phyloP scores from a whole-genome alignment of 2,329 filamentous ascomycete genomes.

The Phaeomoniella chlamydospora region DNA sequence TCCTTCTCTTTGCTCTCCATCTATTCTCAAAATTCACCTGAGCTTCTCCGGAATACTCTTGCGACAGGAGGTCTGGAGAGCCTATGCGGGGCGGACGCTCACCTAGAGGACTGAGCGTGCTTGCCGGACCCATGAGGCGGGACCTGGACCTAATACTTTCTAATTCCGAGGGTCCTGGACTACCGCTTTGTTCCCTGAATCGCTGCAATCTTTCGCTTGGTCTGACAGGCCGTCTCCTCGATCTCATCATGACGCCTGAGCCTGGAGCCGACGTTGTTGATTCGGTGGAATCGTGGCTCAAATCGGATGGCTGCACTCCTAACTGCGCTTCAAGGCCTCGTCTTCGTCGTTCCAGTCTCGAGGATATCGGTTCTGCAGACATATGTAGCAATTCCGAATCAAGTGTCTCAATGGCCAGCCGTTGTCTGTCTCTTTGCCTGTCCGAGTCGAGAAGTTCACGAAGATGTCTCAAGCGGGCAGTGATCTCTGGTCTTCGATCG shows the following conservation, averaged over 20 bases:
- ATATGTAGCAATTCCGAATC: slow-evolving; percentile 17
- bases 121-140: background rate
- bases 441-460: slow-evolving; percentile 22
- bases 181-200: slow-evolving; percentile 8
- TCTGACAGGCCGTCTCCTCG: slow-evolving; percentile 11
- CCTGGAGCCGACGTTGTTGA: background rate
- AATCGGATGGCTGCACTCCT: slow-evolving; percentile 3
- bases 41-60: slow-evolving; percentile 2
- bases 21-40: slow-evolving; percentile 19
- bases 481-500: slow-evolving; percentile 8
- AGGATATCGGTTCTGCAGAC: slow-evolving; percentile 3
- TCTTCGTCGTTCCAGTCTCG: slow-evolving; percentile 6
- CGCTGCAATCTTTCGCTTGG: slow-evolving; percentile 12
- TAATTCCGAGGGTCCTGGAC: slow-evolving; percentile 3
- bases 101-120: background rate
- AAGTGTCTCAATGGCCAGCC: slow-evolving; percentile 21
- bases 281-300: background rate
- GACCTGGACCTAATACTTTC: background rate
- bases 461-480: slow-evolving; percentile 19
- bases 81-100: slow-evolving; percentile 1
- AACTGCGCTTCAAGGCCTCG: slow-evolving; percentile 6
- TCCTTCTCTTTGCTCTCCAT: slow-evolving; percentile 49
- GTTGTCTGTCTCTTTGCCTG: slow-evolving; percentile 16
- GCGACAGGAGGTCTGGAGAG: slow-evolving; percentile 1
- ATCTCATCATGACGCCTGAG: slow-evolving; percentile 6